Evolutionary conservation across 2,329 filamentous ascomycete species (phyloP).

Genomic region (Colletotrichum scovillei): DNA sequence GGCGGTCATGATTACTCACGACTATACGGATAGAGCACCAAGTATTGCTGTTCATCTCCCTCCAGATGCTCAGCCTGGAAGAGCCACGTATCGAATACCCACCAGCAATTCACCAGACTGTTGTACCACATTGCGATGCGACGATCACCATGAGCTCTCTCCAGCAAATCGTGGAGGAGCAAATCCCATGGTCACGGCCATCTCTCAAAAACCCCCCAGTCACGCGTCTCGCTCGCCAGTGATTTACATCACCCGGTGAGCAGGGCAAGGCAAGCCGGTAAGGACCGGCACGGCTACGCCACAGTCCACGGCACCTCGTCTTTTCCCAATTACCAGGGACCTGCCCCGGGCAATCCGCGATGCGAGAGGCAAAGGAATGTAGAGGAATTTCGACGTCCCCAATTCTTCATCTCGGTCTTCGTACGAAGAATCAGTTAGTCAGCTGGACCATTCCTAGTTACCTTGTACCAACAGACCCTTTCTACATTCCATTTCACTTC

Average conservation of each 20-base stretch:
- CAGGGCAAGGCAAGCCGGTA: conserved; percentile 24
- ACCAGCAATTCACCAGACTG: not conserved
- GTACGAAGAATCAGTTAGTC: not conserved
- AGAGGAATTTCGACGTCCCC: not conserved
- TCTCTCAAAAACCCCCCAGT: conserved; percentile 15
- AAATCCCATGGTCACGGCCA: conserved; percentile 6
- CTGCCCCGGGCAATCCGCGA: conserved; percentile 13
- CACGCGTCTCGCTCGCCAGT: conserved; percentile 23
- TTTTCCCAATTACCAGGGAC: conserved; percentile 13
- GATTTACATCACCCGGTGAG: conserved; percentile 27
- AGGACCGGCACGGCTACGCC: conserved; percentile 11
- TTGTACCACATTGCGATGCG: not conserved
- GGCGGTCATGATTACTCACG: no score
- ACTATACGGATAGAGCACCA: no score
- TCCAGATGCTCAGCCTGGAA: not conserved
- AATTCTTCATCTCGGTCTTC: not conserved
- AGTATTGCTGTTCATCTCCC: not conserved
- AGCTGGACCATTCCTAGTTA: no score
- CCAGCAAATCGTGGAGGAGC: conserved; percentile 14
- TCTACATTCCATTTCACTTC: not conserved
- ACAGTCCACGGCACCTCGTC: conserved; percentile 1
- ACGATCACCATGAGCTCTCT: conserved; percentile 8
- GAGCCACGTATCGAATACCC: not conserved
- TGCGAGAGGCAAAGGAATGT: not conserved
- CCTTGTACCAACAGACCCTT: not conserved